phyloP scores from a whole-genome alignment of 2,329 filamentous ascomycete genomes.

The Colletotrichum echinochloae region DNA sequence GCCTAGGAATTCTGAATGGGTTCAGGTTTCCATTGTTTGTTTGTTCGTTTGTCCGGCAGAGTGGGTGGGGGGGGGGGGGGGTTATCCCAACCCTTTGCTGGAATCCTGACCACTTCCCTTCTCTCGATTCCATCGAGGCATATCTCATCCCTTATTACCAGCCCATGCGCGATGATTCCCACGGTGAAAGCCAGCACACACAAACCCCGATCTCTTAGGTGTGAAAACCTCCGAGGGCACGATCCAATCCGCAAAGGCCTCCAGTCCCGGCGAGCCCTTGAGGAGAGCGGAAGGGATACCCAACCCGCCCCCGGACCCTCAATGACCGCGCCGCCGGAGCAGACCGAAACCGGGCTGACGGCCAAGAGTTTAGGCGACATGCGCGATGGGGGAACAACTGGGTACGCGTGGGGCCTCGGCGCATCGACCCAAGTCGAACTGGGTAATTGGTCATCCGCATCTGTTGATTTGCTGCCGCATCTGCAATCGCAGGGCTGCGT shows the following conservation, averaged over 20 bases:
- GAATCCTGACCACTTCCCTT: neutral
- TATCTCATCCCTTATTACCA: too few relatives aligned
- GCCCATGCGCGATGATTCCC: neutral
- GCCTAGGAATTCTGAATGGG: neutral
- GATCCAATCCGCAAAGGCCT: neutral
- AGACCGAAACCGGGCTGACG: constrained; percentile 24
- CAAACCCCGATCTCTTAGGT: neutral
- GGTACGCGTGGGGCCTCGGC: neutral
- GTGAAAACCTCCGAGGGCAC: neutral
- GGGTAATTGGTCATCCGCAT: neutral
- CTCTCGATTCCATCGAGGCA: neutral
- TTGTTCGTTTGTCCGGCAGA: too few relatives aligned
- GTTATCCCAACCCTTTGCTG: neutral
- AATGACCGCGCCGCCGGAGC: neutral
- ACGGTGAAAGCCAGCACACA: neutral
- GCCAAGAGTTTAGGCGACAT: constrained; percentile 6
- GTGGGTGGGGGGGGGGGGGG: too few relatives aligned
- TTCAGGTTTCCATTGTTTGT: constrained; percentile 21
- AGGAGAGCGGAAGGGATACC: neutral
- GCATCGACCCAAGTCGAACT: neutral
- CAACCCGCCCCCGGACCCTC: neutral
- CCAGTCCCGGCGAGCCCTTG: neutral
- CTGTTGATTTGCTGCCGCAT: constrained; percentile 10
- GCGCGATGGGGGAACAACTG: neutral
- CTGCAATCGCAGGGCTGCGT: constrained; percentile 18